Evolutionary conservation across 441 rosid species (phyloP).

Genomic region (Flueggea neowawraea): DNA sequence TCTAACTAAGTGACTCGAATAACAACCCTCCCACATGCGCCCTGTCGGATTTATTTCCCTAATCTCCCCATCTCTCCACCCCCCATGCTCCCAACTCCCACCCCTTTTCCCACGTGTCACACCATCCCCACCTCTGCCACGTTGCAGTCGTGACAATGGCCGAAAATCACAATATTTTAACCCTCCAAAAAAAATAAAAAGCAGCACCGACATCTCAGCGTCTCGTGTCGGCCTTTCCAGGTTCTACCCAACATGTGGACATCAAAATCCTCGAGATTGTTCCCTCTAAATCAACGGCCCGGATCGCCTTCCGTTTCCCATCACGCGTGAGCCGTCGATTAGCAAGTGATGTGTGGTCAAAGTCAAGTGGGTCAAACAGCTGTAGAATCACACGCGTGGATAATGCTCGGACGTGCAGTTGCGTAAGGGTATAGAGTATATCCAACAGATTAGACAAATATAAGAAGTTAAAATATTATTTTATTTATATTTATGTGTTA

Average conservation of each 20-base stretch:
- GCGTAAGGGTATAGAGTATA: too few relatives aligned
- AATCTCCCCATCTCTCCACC: too few relatives aligned
- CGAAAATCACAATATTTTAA: neutral
- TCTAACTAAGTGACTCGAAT: too few relatives aligned
- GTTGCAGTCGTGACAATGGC: neutral
- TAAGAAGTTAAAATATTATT: too few relatives aligned
- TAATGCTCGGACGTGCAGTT: neutral
- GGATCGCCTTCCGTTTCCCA: neutral
- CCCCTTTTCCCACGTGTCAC: too few relatives aligned
- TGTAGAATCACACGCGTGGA: slow-evolving; percentile 18
- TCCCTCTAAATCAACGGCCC: slow-evolving; percentile 16
- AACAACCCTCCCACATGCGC: too few relatives aligned
- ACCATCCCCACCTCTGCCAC: neutral
- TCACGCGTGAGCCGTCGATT: slow-evolving; percentile 13
- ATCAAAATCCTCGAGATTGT: slow-evolving; percentile 22
- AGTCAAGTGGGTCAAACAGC: slow-evolving; percentile 12
- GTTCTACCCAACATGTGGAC: slow-evolving; percentile 21
- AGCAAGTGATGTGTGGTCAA: neutral
- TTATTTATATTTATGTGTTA: too few relatives aligned
- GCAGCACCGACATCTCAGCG: slow-evolving; percentile 26
- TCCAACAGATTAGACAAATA: too few relatives aligned
- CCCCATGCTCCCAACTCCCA: too few relatives aligned
- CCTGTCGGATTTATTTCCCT: too few relatives aligned
- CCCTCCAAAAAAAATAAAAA: neutral
- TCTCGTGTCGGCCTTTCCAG: slow-evolving; percentile 31